Conservation (phyloP, 2,329 filamentous ascomycete species). For the Exophiala spinifera region DNA sequence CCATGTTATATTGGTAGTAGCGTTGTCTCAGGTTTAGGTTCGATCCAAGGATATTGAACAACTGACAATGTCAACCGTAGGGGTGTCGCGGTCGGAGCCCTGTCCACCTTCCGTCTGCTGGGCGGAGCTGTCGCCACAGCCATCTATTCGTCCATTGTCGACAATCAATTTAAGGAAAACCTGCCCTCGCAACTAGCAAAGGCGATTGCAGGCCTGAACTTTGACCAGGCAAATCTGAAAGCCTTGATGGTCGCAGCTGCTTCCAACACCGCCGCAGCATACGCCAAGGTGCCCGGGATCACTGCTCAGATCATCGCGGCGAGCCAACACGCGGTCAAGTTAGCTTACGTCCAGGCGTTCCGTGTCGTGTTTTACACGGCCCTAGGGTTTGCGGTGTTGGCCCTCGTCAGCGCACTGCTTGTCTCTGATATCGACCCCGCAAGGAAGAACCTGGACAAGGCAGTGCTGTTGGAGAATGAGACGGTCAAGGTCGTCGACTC, state of each 20-base stretch:
- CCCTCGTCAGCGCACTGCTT: slow-evolving; percentile 12
- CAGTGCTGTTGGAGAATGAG: slow-evolving; percentile 17
- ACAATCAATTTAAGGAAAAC: slow-evolving; percentile 16
- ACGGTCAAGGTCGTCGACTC: background rate
- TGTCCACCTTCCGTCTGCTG: slow-evolving; percentile 30
- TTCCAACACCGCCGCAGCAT: slow-evolving; percentile 32
- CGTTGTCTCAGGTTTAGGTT: background rate
- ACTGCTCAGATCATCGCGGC: slow-evolving; percentile 35
- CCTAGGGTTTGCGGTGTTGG: slow-evolving; percentile 23
- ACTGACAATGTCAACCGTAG: slow-evolving; percentile 1
- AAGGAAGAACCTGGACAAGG: slow-evolving; percentile 19
- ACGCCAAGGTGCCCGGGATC: slow-evolving; percentile 36
- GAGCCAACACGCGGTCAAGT: slow-evolving; percentile 37
- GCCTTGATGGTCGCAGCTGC: slow-evolving; percentile 37
- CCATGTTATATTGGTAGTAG: too few relatives aligned
- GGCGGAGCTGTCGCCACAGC: slow-evolving; percentile 28
- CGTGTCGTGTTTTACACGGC: slow-evolving; percentile 39
- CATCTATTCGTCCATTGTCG: slow-evolving; percentile 30
- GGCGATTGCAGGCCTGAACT: slow-evolving; percentile 38
- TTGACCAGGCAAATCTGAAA: slow-evolving; percentile 36
- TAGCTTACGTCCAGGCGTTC: slow-evolving; percentile 44
- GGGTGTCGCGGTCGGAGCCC: slow-evolving; percentile 29
- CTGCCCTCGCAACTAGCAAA: slow-evolving; percentile 19
- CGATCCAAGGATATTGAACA: background rate
- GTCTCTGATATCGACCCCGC: slow-evolving; percentile 8